phyloP scores from a whole-genome alignment of 179 eudicot genomes.

The Gypsophila paniculata region DNA sequence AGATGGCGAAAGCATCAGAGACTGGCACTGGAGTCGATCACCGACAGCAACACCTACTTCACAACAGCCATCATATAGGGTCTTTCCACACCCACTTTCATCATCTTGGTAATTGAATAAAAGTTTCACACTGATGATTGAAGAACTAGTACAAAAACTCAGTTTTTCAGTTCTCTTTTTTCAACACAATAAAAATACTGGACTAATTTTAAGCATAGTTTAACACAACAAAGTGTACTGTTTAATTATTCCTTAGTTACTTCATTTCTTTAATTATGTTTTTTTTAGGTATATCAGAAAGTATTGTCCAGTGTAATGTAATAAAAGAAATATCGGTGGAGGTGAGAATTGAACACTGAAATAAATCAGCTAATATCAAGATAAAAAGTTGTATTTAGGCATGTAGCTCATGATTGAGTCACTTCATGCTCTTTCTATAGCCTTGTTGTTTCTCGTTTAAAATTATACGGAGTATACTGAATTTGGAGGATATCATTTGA shows the following conservation, averaged over 20 bases:
- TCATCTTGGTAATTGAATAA: constrained; percentile 26
- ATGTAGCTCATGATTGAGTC: no score
- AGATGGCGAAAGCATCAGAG: constrained; percentile 31
- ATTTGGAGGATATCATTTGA: no score
- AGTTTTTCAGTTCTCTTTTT: neutral
- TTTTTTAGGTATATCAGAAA: neutral
- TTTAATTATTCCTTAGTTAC: constrained; percentile 4
- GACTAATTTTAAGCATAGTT: neutral
- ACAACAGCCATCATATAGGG: constrained; percentile 25
- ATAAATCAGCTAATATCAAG: no score
- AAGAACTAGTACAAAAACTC: constrained; percentile 3
- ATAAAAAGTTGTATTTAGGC: no score
- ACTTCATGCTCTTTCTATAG: no score
- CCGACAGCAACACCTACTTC: constrained; percentile 27
- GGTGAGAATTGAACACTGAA: neutral
- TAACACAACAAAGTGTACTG: neutral
- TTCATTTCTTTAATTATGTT: neutral
- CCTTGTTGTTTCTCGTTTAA: no score
- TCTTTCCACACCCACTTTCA: constrained; percentile 36
- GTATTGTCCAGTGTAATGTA: neutral
- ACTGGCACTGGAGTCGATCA: constrained; percentile 33
- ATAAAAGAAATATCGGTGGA: neutral
- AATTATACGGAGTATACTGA: no score
- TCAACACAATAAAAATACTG: constrained; percentile 13
- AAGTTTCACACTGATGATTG: neutral